phyloP scores from a whole-genome alignment of 306 rosid species.

The Biancaea sappan region DNA sequence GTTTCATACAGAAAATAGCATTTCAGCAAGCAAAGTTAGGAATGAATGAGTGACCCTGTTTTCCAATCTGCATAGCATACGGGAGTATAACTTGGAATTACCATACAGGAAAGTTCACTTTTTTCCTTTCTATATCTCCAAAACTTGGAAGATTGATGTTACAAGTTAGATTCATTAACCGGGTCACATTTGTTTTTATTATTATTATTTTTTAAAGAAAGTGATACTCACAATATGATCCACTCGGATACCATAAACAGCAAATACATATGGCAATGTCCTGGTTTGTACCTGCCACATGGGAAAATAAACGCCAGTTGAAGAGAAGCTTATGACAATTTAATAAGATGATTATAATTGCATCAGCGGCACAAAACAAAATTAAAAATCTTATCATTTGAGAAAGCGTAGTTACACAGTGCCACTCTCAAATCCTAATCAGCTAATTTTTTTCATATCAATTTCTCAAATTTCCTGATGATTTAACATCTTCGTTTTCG shows the following conservation, averaged over 20 bases:
- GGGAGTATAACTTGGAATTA: slow-evolving; percentile 47
- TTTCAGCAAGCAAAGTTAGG: slow-evolving; percentile 63
- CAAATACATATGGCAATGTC: slow-evolving; percentile 40
- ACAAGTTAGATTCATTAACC: slow-evolving; percentile 6
- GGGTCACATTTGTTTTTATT: neutral
- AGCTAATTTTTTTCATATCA: neutral
- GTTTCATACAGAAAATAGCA: slow-evolving; percentile 74
- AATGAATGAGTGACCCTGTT: slow-evolving; percentile 45
- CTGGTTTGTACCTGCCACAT: slow-evolving; percentile 58
- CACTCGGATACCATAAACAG: slow-evolving; percentile 69
- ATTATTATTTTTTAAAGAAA: neutral
- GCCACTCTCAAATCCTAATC: neutral
- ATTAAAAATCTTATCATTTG: neutral
- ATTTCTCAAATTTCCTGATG: neutral
- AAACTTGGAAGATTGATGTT: neutral
- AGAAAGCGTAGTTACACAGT: neutral
- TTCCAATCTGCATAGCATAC: slow-evolving; percentile 52
- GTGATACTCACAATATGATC: slow-evolving; percentile 78
- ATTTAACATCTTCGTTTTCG: neutral
- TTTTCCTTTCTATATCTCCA: slow-evolving; percentile 1
- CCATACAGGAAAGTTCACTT: slow-evolving; percentile 29
- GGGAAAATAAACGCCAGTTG: slow-evolving; percentile 31
- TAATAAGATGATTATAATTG: neutral
- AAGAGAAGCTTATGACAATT: neutral
- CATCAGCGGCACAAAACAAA: neutral